phyloP scores from a whole-genome alignment of 2,329 filamentous ascomycete species.

The Colletotrichum liaoningense region DNA sequence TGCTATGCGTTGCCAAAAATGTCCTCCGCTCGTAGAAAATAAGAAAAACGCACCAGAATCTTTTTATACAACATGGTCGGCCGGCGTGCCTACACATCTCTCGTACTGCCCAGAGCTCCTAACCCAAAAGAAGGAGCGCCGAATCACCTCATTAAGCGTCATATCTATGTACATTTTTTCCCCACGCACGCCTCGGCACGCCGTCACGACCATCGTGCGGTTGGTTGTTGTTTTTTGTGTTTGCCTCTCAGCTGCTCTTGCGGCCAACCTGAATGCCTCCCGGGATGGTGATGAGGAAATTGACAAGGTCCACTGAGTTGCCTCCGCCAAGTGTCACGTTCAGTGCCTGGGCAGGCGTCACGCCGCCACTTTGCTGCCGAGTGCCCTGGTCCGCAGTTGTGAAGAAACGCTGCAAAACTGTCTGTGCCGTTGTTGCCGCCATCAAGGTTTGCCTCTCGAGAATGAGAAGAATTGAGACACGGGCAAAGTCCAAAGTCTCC shows the following conservation, averaged over 20 bases:
- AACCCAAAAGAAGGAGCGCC: not conserved
- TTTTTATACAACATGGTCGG: conserved; percentile 43
- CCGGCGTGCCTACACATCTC: conserved; percentile 32
- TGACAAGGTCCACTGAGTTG: conserved; percentile 63
- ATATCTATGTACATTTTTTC: conserved; percentile 25
- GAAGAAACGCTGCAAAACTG: conserved; percentile 66
- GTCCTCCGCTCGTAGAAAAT: not conserved
- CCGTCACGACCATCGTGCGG: conserved; percentile 14
- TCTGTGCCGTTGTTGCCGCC: conserved; percentile 66
- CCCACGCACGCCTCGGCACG: conserved; percentile 18
- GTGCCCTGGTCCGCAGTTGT: conserved; percentile 47
- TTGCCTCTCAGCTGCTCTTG: conserved; percentile 34
- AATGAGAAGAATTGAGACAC: conserved; percentile 71
- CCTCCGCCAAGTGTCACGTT: conserved; percentile 56
- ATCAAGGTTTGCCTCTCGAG: conserved; percentile 65
- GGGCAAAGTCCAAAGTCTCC: conserved; percentile 71
- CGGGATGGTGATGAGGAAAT: conserved; percentile 54
- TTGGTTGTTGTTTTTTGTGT: conserved; percentile 38
- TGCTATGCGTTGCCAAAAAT: conserved; percentile 21
- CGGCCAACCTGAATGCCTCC: conserved; percentile 3
- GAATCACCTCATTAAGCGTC: conserved; percentile 31
- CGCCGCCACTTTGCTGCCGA: conserved; percentile 44
- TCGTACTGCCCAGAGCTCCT: not conserved
- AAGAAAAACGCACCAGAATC: conserved; percentile 33
- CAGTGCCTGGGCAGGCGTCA: conserved; percentile 48